Conservation (phyloP, 2,329 filamentous ascomycete genomes). For the Ambrosiella cleistominuta region DNA sequence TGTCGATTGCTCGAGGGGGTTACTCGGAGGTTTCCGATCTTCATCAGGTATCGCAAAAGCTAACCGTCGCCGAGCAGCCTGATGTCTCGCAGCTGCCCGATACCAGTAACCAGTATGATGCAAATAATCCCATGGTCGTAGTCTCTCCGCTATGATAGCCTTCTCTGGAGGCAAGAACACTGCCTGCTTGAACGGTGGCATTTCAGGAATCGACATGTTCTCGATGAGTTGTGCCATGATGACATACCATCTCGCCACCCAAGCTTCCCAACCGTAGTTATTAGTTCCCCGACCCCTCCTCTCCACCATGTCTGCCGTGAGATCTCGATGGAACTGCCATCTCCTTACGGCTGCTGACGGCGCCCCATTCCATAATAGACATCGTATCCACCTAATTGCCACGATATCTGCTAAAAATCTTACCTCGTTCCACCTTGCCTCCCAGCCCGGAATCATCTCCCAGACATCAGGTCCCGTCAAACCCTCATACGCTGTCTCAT, state of each 20-base stretch:
- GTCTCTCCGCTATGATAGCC: constrained; percentile 35
- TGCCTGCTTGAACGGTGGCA: constrained; percentile 26
- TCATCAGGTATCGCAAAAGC: constrained; percentile 42
- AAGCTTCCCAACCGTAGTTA: constrained; percentile 87
- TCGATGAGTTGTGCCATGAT: constrained; percentile 45
- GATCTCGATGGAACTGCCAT: constrained; percentile 62
- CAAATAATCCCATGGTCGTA: constrained; percentile 45
- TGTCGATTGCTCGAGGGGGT: constrained; percentile 28
- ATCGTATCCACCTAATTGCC: constrained; percentile 64
- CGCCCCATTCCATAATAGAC: constrained; percentile 62
- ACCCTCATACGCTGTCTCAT: constrained; percentile 71
- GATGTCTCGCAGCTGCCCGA: constrained; percentile 39
- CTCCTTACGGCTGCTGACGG: constrained; percentile 63
- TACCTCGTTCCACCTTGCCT: constrained; percentile 79
- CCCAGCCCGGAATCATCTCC: constrained; percentile 80
- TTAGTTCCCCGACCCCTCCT: constrained; percentile 67
- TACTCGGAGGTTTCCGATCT: constrained; percentile 34
- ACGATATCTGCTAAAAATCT: constrained; percentile 69
- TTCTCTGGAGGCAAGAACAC: constrained; percentile 43
- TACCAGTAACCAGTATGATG: constrained; percentile 55
- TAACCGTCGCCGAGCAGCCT: constrained; percentile 32
- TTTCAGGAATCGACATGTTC: constrained; percentile 32
- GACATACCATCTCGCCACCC: constrained; percentile 60
- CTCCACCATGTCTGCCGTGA: constrained; percentile 62
- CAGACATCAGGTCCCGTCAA: constrained; percentile 70